Conservation (phyloP, 805 yeast genomes). For the Martiniozyma abietophila region DNA sequence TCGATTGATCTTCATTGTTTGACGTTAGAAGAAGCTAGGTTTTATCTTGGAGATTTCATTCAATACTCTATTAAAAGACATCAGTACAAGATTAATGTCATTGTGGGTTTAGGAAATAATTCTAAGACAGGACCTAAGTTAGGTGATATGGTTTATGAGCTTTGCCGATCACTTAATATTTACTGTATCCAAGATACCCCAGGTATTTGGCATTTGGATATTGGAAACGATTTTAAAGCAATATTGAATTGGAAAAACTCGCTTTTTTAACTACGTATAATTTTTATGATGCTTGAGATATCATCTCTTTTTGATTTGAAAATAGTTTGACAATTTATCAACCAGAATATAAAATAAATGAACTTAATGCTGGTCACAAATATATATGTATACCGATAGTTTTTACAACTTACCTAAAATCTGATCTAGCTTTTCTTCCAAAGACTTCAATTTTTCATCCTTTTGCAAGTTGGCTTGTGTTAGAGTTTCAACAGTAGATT, state of each 20-base stretch:
- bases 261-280: too few relatives aligned
- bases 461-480: conserved; percentile 49
- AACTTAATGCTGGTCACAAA: too few relatives aligned
- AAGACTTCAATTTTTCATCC: conserved; percentile 47
- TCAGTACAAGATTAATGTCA: conserved; percentile 4
- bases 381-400: too few relatives aligned
- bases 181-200: conserved; percentile 5
- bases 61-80: conserved; percentile 5
- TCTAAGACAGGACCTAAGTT: conserved; percentile 1
- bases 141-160: conserved; percentile 1
- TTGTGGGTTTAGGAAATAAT: conserved; percentile 10
- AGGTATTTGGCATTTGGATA: conserved; percentile 3
- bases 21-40: conserved; percentile 6
- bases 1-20: conserved; percentile 11
- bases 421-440: conserved; percentile 55
- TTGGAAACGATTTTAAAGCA: neutral
- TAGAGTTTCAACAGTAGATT: conserved; percentile 43
- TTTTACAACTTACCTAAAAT: conserved; percentile 32
- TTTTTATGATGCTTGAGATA: too few relatives aligned
- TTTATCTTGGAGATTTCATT: conserved; percentile 9
- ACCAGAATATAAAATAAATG: too few relatives aligned
- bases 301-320: too few relatives aligned
- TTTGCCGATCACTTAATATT: conserved; percentile 1
- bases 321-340: too few relatives aligned
- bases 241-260: neutral